Base-by-base conservation (phyloP, 805 yeast species). In the Peterozyma xylosa region DNA sequence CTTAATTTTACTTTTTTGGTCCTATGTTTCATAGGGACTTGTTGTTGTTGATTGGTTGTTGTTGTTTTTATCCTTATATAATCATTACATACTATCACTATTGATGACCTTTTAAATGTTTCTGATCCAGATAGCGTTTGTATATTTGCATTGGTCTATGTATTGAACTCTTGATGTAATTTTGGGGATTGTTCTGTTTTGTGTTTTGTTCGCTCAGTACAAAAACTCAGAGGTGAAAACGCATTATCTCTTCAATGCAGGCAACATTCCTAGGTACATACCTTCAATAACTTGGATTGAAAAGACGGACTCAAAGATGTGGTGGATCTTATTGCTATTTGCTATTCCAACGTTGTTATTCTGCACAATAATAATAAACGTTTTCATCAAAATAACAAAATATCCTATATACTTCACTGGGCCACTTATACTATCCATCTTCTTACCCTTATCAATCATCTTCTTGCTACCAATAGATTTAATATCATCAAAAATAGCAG, bases 381-480 rank as follows among this genome's bases (percentile, higher is more conserved):
- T 51, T 45, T 71, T 61, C 50, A 61, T 66, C 29, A 50, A 59
- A 34, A 48, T 71, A 34, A 48, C 53, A 33, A 45, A 50, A 5
- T 67, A 68, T 18, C 73, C 77, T 1, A 35, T 56, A 9, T 74
- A 71, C 48, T 63, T 79, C 38, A 59, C 69, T 39, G 48, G 71
- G 1, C 72, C 81, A 1, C 55, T 81, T 21, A 63, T 74, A 7
- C 50, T 80, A 37, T 81, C 95, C 13, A 74, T 86, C 9, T 82
- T 76, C 57, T 73, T 87, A 36, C 95, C 96, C 10, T 66, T 84
- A 17, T 82, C 91, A 7, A 82, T 83, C 39, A 77, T 85, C 1
- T 79, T 82, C 40, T 66, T 87, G 6, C 69, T 86, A 16, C 95
- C 96, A 1, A 70, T 83, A 30, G 96, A 87, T 60, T 71, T 86